phyloP scores from a whole-genome alignment of 1,139 yeast species.

The Saccharomyces hybrid region DNA sequence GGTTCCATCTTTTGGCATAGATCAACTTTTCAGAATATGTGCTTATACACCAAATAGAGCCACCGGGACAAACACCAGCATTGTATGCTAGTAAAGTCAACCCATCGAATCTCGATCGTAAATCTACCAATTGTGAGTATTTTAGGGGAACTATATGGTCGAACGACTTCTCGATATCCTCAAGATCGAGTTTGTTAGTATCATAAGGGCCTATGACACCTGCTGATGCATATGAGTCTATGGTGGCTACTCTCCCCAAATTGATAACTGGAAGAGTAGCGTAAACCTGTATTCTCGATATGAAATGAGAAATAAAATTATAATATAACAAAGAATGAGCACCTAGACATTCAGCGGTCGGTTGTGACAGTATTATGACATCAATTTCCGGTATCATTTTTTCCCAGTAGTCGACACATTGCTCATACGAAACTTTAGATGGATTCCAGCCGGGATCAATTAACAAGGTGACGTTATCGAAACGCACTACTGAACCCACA shows the following conservation, averaged over 20 bases:
- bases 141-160: slow-evolving; percentile 64
- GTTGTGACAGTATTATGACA: slow-evolving; percentile 72
- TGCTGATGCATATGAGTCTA: slow-evolving; percentile 64
- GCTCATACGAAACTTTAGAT: slow-evolving; percentile 24
- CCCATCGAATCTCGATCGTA: slow-evolving; percentile 51
- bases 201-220: slow-evolving; percentile 73
- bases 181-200: slow-evolving; percentile 53
- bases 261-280: slow-evolving; percentile 85
- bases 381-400: slow-evolving; percentile 47
- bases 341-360: slow-evolving; percentile 73
- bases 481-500: slow-evolving; percentile 33
- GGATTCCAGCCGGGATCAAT: slow-evolving; percentile 78
- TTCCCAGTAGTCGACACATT: slow-evolving; percentile 36
- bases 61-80: slow-evolving; percentile 92
- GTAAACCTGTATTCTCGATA: slow-evolving; percentile 66
- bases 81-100: slow-evolving; percentile 72
- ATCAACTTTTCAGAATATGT: slow-evolving; percentile 71
- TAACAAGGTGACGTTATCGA: slow-evolving; percentile 43
- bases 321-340: slow-evolving; percentile 66
- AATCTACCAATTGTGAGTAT: slow-evolving; percentile 67
- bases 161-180: slow-evolving; percentile 74
- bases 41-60: slow-evolving; percentile 67
- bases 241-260: slow-evolving; percentile 76
- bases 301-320: slow-evolving; percentile 48
- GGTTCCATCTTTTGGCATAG: slow-evolving; percentile 94